Evolutionary conservation across 352 stramenopile genomes (phyloP).

Genomic region (Globisporangium emineosum): DNA sequence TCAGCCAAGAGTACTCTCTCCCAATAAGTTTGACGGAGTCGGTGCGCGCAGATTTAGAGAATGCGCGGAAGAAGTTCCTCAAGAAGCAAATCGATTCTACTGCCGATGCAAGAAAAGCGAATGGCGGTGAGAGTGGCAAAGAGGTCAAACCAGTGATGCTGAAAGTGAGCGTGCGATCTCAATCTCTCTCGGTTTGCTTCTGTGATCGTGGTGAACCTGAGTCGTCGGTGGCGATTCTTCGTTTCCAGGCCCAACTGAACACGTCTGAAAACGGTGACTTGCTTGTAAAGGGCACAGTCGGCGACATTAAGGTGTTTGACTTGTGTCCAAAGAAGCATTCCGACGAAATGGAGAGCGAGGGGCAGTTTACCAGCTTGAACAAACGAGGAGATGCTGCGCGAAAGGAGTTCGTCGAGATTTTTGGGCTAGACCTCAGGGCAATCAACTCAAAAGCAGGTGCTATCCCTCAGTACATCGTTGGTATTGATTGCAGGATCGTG

Average conservation of each 20-base stretch:
- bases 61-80: conserved; percentile 62
- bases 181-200: conserved; percentile 80
- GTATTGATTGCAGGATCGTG: conserved; percentile 41
- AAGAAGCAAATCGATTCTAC: conserved; percentile 20
- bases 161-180: conserved; percentile 49
- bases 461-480: conserved; percentile 33
- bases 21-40: conserved; percentile 75
- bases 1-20: conserved; percentile 70
- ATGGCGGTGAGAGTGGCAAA: conserved; percentile 1
- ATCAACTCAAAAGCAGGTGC: conserved; percentile 13
- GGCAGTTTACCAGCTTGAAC: conserved; percentile 2
- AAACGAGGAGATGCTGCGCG: conserved; percentile 1
- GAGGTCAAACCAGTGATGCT: conserved; percentile 19
- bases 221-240: conserved; percentile 62
- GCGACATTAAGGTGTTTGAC: conserved; percentile 74
- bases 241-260: conserved; percentile 38
- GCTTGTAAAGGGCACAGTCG: conserved; percentile 43
- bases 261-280: conserved; percentile 27
- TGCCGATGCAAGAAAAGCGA: conserved; percentile 6
- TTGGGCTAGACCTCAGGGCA: conserved; percentile 38
- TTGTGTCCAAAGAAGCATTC: conserved; percentile 35
- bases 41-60: conserved; percentile 75
- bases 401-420: conserved; percentile 49
- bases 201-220: conserved; percentile 66
- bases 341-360: conserved; percentile 10